Conservation (phyloP, 116 monocot genomes). For the Cymodocea nodosa region DNA sequence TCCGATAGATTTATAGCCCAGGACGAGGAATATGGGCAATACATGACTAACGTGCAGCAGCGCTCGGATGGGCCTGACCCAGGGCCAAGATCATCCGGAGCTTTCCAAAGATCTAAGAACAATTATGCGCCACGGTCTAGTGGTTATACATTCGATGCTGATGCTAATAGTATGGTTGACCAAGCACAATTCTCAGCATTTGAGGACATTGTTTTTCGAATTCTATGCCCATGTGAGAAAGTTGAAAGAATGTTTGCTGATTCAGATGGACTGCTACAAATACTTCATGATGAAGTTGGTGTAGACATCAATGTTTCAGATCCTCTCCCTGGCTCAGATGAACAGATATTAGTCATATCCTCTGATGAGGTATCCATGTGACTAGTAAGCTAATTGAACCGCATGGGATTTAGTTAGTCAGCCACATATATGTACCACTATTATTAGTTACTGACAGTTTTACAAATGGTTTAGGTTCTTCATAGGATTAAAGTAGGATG, state of each 20-base stretch:
- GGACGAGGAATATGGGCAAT: conserved; percentile 47
- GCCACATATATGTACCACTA: no score
- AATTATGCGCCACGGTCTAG: conserved; percentile 27
- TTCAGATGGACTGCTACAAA: conserved; percentile 62
- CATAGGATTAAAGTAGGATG: no score
- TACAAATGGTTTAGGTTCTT: no score
- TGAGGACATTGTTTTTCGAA: conserved; percentile 66
- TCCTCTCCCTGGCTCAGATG: conserved; percentile 57
- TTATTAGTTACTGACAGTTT: no score
- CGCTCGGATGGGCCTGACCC: conserved; percentile 43
- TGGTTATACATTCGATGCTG: conserved; percentile 46
- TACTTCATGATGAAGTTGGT: conserved; percentile 61
- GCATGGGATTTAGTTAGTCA: no score
- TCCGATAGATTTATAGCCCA: conserved; percentile 34
- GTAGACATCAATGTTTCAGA: conserved; percentile 70
- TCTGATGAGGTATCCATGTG: conserved; percentile 62
- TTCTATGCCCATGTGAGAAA: conserved; percentile 78
- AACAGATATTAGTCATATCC: conserved; percentile 54
- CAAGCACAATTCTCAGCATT: conserved; percentile 22
- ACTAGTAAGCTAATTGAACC: neutral
- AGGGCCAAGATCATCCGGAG: conserved; percentile 28
- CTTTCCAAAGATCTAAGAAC: conserved; percentile 31
- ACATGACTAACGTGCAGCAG: conserved; percentile 17
- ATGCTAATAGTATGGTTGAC: conserved; percentile 29
- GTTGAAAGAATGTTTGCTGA: conserved; percentile 37